Base-by-base conservation (phyloP, 352 stramenopile species). In the Globisporangium ultimum region DNA sequence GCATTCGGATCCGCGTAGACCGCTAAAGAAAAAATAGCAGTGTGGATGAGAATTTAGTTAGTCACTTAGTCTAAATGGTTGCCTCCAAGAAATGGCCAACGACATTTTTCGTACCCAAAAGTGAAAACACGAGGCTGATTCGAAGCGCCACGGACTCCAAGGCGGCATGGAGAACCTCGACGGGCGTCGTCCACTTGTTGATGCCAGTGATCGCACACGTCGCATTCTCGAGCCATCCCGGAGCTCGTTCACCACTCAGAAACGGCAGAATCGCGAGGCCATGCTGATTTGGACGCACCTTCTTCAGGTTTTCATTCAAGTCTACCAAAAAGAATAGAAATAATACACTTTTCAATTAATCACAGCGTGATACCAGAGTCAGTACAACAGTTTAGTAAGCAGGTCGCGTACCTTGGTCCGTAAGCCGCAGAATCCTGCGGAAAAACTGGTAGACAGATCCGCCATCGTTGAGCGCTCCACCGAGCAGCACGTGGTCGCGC, bases 391-490 rank as follows among this genome's bases (percentile, higher is more conserved):
- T 32, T 32, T 32, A 56, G 11, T 17, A 4, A 52, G 21, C 24
- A 36, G 13, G 41, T 2, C 43, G 60, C 53, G 50, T 18, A 86
- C 80, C 76, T 50, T 83, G 63, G 20, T 81, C 61, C 9, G 61
- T 66, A 14, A 93, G 55, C 34, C 61, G 67, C 63, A 98, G 70
- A 10, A 88, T 83, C 14, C 93, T 71, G 43, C 78, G 68, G 50
- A 92, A 87, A 77, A 96, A 98, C 55, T 97, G 89, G 59, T 95
- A 93, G 9, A 98, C 74, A n/a, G 89, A 98, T n/a, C 93, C 95
- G n/a, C 95, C 95, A 71, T 98, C 95, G 36, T 93, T 98, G n/a
- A 98, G 71, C 0, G 95, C 95, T 22, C 94, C 95, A n/a, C 95
- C 95, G 0, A 98, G 66, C 58, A 98, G 63, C 51, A 98, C 62